Evolutionary conservation across 176 grass and related monocot species (phyloP), one percentile per base, ranked within the genome.

Genomic region (Puccinellia tenuiflora): DNA sequence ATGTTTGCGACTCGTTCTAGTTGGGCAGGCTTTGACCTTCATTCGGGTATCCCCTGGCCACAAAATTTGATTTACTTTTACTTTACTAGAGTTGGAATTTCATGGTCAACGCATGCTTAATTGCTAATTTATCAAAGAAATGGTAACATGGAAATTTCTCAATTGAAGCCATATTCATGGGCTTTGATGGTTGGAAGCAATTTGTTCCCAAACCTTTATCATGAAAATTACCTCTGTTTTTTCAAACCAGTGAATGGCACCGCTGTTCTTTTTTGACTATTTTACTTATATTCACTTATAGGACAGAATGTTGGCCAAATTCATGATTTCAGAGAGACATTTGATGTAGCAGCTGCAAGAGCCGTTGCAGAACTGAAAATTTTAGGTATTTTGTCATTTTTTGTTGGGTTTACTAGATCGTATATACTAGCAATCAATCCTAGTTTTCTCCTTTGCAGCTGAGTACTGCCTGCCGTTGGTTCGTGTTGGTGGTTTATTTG

Each of bases 391-490:
- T n/a, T 57, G 53, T 84, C 3, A 46, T 46, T 20, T 54, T 35
- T 7, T 90, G 3, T 53, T 84, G 37, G 7, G 52, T 76, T 62
- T 86, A 51, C 11, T 12, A 69, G 57, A 15, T 54, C 20, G 26
- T 22, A 67, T 83, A 43, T 17, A n/a, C n/a, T n/a, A 61, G 39
- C 9, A 65, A 80, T 76, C 71, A 42, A 42, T 17, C 42, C 30
- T 33, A 51, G 3, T 29, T 4, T 25, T 77, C 48, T 85, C 55
- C 40, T 79, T 81, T 70, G 48, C 86, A 98, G 95, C 88, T 76
- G 95, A 98, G 73, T 99, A 99, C 42, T 99, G 91, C 43, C 81
- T 99, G 68, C 96, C 96, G 0, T 89, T 99, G 42, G 85, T 96
- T 68, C 91, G 93, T 80, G 84, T 96, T 60, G 96, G 93, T 87